Percentiles rank a stretch among this genome's conserved stretches.
Conservation (phyloP, 2,329 filamentous ascomycete species). For the Leptoxyphium fumago region DNA sequence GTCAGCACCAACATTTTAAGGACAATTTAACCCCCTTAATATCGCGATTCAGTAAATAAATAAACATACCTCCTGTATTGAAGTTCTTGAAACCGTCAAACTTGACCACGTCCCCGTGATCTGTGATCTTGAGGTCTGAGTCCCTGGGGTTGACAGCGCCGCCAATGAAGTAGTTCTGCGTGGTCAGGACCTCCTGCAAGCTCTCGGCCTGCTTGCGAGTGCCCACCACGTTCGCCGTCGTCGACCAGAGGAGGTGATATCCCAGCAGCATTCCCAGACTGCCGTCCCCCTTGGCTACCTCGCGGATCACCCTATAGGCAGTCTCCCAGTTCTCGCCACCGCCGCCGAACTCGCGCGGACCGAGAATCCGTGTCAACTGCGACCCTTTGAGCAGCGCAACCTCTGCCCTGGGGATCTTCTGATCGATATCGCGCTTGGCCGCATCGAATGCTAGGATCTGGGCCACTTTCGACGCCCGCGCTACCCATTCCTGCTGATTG, state of each 20-base stretch:
- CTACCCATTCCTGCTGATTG: slow-evolving; percentile 31
- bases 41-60: neutral
- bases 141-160: slow-evolving; percentile 52
- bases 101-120: slow-evolving; percentile 39
- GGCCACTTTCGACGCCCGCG: slow-evolving; percentile 34
- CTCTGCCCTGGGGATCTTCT: slow-evolving; percentile 38
- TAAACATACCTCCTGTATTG: slow-evolving; percentile 42
- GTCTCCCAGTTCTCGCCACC: slow-evolving; percentile 40
- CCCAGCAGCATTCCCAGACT: slow-evolving; percentile 51
- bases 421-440: slow-evolving; percentile 33
- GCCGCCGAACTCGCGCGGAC: slow-evolving; percentile 36
- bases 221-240: slow-evolving; percentile 45
- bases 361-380: slow-evolving; percentile 36
- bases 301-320: slow-evolving; percentile 44
- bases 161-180: slow-evolving; percentile 52
- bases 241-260: slow-evolving; percentile 51
- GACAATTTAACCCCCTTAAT: too few species aligned
- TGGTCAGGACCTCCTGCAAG: slow-evolving; percentile 41
- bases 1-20: too few species aligned
- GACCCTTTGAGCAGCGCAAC: slow-evolving; percentile 37
- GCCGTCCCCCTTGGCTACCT: slow-evolving; percentile 50
- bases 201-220: slow-evolving; percentile 44
- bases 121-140: slow-evolving; percentile 42
- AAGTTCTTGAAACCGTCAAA: slow-evolving; percentile 52
- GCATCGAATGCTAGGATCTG: slow-evolving; percentile 36